Evolutionary conservation across 129 eudicot species (phyloP).

Genomic region (Smallanthus sonchifolius): DNA sequence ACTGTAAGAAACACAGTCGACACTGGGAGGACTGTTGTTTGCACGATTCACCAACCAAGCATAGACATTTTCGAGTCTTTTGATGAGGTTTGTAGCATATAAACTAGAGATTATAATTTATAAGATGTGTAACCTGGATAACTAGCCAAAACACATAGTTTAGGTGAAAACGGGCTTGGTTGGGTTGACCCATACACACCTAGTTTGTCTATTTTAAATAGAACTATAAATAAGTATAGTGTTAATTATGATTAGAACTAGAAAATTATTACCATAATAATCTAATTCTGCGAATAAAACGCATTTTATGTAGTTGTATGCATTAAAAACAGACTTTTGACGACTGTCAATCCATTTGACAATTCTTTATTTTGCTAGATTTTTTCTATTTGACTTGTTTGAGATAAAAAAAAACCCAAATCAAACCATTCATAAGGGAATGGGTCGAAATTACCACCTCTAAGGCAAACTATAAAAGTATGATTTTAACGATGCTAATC

Average conservation of each 20-base stretch:
- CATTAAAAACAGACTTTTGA: not conserved
- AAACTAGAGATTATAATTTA: not conserved
- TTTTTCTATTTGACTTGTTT: not conserved
- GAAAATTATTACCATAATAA: not conserved
- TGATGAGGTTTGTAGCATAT: constrained; percentile 57
- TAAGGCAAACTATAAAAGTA: not conserved
- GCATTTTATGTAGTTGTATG: not conserved
- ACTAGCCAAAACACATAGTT: not conserved
- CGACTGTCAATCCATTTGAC: not conserved
- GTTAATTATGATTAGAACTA: not conserved
- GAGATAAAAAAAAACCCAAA: not conserved
- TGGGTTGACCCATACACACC: not conserved
- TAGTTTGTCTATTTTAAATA: not conserved
- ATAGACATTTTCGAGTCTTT: constrained; percentile 77
- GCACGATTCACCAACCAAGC: constrained; percentile 85
- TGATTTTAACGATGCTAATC: not conserved
- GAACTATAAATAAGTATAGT: not conserved
- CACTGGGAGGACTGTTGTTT: constrained; percentile 77
- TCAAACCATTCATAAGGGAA: not conserved
- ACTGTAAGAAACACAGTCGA: constrained; percentile 62
- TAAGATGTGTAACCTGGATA: not conserved
- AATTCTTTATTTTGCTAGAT: not conserved
- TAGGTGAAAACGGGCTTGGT: not conserved
- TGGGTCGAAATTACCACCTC: not conserved
- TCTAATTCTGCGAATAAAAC: not conserved